Percentiles rank a stretch among this genome's conserved stretches.
These are phyloP conservation scores for Thuidium tamariscinum DNA, from an alignment of 225 moss, liverwort and hornwort genomes.

Conservation along the genomic window DNA sequence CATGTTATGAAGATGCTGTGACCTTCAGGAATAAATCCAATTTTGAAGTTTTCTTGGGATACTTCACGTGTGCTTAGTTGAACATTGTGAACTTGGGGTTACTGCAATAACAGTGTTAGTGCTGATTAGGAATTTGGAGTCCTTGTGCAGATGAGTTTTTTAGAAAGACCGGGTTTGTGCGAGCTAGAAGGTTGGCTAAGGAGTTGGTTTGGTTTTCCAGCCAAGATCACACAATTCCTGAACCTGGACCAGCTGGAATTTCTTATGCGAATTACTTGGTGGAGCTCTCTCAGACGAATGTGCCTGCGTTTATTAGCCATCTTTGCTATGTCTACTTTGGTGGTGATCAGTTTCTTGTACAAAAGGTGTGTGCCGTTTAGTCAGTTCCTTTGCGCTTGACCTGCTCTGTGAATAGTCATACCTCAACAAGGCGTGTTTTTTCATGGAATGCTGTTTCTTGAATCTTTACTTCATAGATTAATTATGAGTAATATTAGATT, in stretches of 20 bases:
- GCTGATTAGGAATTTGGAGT: not conserved
- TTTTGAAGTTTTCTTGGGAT: not conserved
- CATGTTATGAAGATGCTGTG: not conserved
- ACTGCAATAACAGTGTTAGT: not conserved
- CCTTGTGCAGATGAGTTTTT: constrained; percentile 47
- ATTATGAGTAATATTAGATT: not conserved
- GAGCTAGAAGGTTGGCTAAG: constrained; percentile 38
- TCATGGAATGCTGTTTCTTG: not conserved
- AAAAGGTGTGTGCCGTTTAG: constrained; percentile 10
- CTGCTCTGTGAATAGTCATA: not conserved
- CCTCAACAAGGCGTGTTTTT: not conserved
- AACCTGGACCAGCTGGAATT: constrained; percentile 35
- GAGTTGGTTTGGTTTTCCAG: constrained; percentile 73
- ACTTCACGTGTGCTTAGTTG: not conserved
- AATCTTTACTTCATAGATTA: not conserved
- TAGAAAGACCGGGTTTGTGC: constrained; percentile 40
- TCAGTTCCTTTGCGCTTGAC: not conserved
- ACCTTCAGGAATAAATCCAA: not conserved
- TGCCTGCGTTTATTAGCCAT: constrained; percentile 29
- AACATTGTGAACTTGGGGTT: not conserved
- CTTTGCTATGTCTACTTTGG: constrained; percentile 55
- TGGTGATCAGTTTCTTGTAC: constrained; percentile 28
- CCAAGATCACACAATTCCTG: constrained; percentile 61
- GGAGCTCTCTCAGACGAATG: constrained; percentile 41
- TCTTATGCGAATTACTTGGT: constrained; percentile 47